Percentiles rank a stretch among this genome's conserved stretches.
Evolutionary conservation across 106 monocot species (phyloP).

Genomic region (Xerophyta viscosa): DNA sequence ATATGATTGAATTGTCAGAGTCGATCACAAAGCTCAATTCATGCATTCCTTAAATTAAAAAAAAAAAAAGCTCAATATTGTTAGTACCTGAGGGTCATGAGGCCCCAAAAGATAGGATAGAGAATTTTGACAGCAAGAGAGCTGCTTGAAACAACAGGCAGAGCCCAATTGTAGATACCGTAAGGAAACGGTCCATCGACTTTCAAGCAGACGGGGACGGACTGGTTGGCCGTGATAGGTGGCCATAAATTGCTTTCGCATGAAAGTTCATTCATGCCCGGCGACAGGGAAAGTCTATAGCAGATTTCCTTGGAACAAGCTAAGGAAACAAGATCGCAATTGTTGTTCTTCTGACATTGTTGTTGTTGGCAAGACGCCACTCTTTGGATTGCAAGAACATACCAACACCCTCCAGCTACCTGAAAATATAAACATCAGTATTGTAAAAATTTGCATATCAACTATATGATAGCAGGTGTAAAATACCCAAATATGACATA

Average conservation of each 20-base stretch:
- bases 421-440: conserved; percentile 13
- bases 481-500: no score
- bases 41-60: background rate
- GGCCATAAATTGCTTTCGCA: conserved; percentile 21
- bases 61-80: background rate
- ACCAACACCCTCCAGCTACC: conserved; percentile 95
- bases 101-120: conserved; percentile 94
- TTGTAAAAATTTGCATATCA: background rate
- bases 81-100: conserved; percentile 81
- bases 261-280: conserved; percentile 5
- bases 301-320: conserved; percentile 47
- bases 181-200: conserved; percentile 56
- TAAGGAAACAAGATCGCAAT: conserved; percentile 41
- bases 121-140: conserved; percentile 81
- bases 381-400: conserved; percentile 87
- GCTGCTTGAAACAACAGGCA: conserved; percentile 72
- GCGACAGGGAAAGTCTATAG: conserved; percentile 17
- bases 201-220: conserved; percentile 34
- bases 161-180: conserved; percentile 72
- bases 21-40: background rate
- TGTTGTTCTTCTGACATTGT: conserved; percentile 54
- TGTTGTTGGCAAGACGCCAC: conserved; percentile 53
- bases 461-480: no score
- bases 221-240: conserved; percentile 7
- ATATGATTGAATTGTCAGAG: no score